phyloP scores from a whole-genome alignment of 2,329 filamentous ascomycete species.

The Blumeria graminis region DNA sequence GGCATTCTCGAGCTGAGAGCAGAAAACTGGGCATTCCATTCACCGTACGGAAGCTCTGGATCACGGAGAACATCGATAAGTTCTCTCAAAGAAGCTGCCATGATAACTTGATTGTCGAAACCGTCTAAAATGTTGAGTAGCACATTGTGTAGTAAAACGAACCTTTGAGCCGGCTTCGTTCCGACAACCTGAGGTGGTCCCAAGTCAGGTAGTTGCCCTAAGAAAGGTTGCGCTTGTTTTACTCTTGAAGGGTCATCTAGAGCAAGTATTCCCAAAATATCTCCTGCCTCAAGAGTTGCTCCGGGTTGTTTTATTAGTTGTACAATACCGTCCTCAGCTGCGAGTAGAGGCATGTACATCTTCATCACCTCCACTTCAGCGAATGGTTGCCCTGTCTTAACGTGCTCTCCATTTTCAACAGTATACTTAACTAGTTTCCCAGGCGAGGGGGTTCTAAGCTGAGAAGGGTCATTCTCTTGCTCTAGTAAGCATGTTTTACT shows the following conservation, averaged over 20 bases:
- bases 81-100: constrained; percentile 66
- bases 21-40: constrained; percentile 90
- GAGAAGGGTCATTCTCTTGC: constrained; percentile 96
- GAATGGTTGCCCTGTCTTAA: constrained; percentile 77
- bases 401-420: constrained; percentile 82
- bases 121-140: constrained; percentile 74
- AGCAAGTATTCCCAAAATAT: constrained; percentile 91
- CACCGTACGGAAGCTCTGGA: constrained; percentile 77
- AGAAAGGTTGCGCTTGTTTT: constrained; percentile 86
- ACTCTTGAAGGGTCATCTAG: constrained; percentile 89
- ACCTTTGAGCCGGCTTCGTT: constrained; percentile 76
- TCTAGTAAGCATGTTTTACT: constrained; percentile 95
- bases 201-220: constrained; percentile 69
- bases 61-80: constrained; percentile 77
- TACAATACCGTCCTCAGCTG: constrained; percentile 84
- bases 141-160: constrained; percentile 50
- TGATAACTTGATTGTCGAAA: constrained; percentile 94
- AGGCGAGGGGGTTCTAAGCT: constrained; percentile 79
- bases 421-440: constrained; percentile 97
- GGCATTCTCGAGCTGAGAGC: constrained; percentile 96
- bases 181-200: constrained; percentile 73
- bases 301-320: constrained; percentile 98
- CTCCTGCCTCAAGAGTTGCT: constrained; percentile 88
- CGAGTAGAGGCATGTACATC: constrained; percentile 98
- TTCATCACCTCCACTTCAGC: constrained; percentile 99